Conservation (phyloP, 2,329 filamentous ascomycete species). For the Mycocentrospora acerina region DNA sequence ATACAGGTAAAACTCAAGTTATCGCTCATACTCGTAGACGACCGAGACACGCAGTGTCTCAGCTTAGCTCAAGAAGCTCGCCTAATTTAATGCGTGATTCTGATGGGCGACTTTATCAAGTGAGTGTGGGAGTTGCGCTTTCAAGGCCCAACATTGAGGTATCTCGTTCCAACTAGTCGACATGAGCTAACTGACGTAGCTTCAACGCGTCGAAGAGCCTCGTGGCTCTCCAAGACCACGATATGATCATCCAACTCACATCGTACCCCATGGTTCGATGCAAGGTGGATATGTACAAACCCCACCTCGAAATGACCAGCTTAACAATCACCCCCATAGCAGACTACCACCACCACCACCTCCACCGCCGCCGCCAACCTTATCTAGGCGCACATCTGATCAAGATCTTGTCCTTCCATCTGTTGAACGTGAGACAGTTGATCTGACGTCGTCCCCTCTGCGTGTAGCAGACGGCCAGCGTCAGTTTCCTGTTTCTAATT, state of each 20-base stretch:
- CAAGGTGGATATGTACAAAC: slow-evolving; percentile 15
- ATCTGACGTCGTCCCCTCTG: slow-evolving; percentile 19
- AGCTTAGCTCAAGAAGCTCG: slow-evolving; percentile 11
- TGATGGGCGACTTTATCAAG: slow-evolving; percentile 35
- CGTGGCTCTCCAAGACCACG: slow-evolving; percentile 13
- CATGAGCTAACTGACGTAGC: slow-evolving; percentile 29
- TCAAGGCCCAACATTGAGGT: slow-evolving; percentile 13
- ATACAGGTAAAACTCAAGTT: not conserved
- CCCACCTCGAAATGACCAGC: slow-evolving; percentile 7
- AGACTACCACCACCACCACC: slow-evolving; percentile 4
- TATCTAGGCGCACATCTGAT: slow-evolving; percentile 27
- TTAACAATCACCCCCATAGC: not conserved
- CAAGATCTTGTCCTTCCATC: slow-evolving; percentile 38
- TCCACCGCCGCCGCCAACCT: slow-evolving; percentile 6
- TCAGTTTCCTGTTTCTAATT: slow-evolving; percentile 4
- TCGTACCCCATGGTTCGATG: slow-evolving; percentile 9
- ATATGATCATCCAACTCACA: slow-evolving; percentile 14
- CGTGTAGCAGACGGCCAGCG: slow-evolving; percentile 7
- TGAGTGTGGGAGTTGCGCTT: slow-evolving; percentile 28
- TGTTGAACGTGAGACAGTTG: slow-evolving; percentile 32
- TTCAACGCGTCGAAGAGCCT: slow-evolving; percentile 29
- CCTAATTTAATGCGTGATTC: slow-evolving; percentile 25
- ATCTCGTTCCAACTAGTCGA: slow-evolving; percentile 4
- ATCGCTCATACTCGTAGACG: slow-evolving; percentile 19
- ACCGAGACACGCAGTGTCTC: slow-evolving; percentile 11